Conservation (phyloP, 768 basidiomycete species). For the Boletellus ananiceps region DNA sequence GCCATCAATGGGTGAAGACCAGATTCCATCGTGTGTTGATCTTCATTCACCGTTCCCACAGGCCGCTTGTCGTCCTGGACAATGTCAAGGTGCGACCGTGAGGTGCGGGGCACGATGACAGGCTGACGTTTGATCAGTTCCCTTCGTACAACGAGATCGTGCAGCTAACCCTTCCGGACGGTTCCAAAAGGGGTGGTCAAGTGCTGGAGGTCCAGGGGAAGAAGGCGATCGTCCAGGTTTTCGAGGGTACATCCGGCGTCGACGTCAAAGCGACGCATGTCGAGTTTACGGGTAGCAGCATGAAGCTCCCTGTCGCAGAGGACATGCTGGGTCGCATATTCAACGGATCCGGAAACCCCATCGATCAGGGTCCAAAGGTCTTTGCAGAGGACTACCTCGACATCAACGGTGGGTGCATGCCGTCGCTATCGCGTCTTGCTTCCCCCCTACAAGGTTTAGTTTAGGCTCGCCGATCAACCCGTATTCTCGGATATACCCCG, state of each 20-base stretch:
- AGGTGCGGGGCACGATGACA: background rate
- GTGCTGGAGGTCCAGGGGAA: conserved; percentile 97
- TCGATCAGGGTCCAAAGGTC: conserved; percentile 97
- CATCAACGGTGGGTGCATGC: conserved; percentile 77
- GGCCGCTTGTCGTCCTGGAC: conserved; percentile 93
- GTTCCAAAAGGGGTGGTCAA: conserved; percentile 91
- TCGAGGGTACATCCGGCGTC: conserved; percentile 95
- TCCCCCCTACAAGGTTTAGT: conserved; percentile 15
- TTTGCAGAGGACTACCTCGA: conserved; percentile 99
- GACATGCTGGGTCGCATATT: conserved; percentile 99
- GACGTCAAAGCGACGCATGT: conserved; percentile 98
- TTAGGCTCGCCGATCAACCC: conserved; percentile 97
- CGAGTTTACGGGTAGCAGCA: conserved; percentile 96
- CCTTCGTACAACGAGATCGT: conserved; percentile 99
- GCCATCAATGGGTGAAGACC: conserved; percentile 88
- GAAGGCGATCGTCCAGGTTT: conserved; percentile 99
- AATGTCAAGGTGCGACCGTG: conserved; percentile 81
- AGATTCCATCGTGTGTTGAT: background rate
- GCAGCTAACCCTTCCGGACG: conserved; percentile 90
- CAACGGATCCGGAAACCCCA: conserved; percentile 97
- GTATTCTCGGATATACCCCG: conserved; percentile 97
- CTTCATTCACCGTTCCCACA: conserved; percentile 29
- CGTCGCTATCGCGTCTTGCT: background rate
- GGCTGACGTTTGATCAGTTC: conserved; percentile 52
- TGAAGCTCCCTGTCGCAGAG: conserved; percentile 98